phyloP scores from a whole-genome alignment of 2,329 filamentous ascomycete species.

The Colletotrichum lentis region DNA sequence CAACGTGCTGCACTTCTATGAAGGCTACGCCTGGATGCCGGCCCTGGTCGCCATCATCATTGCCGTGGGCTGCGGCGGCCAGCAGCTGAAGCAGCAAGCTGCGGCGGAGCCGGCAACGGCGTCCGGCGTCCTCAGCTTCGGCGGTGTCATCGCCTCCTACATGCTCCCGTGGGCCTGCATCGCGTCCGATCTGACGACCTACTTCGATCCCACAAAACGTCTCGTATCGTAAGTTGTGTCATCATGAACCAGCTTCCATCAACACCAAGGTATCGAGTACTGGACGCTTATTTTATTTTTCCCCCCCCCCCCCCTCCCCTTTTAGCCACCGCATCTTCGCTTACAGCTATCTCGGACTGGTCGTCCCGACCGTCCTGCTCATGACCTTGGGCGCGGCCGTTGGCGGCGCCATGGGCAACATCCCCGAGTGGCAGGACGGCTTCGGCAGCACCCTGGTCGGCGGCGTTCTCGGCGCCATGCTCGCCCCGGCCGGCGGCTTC shows the following conservation, averaged over 20 bases:
- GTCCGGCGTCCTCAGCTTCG: constrained; percentile 61
- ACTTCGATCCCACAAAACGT: constrained; percentile 63
- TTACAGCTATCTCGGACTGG: constrained; percentile 66
- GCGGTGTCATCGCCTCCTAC: constrained; percentile 68
- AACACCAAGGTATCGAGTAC: too few relatives aligned
- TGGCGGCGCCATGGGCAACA: constrained; percentile 46
- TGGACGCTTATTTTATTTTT: too few relatives aligned
- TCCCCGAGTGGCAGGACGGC: constrained; percentile 44
- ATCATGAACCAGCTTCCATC: too few relatives aligned
- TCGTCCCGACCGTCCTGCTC: constrained; percentile 47
- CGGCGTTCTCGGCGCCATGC: constrained; percentile 47
- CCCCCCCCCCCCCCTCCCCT: too few relatives aligned
- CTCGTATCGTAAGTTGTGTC: constrained; percentile 56
- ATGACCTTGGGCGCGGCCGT: constrained; percentile 53
- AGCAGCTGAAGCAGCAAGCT: constrained; percentile 50
- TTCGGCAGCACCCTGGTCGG: constrained; percentile 45
- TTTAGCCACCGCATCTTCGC: constrained; percentile 57
- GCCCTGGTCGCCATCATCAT: constrained; percentile 52
- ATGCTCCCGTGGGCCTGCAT: constrained; percentile 69
- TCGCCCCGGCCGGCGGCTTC: constrained; percentile 44
- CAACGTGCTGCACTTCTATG: constrained; percentile 54
- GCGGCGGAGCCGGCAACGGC: constrained; percentile 50
- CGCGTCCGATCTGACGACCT: constrained; percentile 68
- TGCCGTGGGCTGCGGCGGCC: constrained; percentile 51
- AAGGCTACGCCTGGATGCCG: constrained; percentile 58